Evolutionary conservation across 495 filamentous ascomycete genomes (phyloP), one percentile per base, ranked within the genome.

Genomic region (Trichoderma parareesei): DNA sequence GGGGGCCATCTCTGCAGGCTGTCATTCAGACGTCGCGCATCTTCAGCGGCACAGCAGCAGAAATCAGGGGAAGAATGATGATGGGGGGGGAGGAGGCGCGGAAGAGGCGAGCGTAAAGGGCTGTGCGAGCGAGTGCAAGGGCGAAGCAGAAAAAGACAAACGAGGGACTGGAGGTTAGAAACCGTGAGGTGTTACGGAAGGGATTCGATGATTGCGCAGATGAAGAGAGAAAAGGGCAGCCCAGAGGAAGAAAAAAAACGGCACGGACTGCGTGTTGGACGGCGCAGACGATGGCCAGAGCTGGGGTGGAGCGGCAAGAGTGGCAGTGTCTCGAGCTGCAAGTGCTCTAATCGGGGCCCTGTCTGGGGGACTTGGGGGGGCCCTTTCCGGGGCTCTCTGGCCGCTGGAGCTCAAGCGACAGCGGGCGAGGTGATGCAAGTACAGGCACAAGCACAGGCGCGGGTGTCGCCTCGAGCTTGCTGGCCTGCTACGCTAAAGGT

Each of bases 1-100:
- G 53, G 53, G 53, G 53, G 53, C 53, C 53, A 57, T 35, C 53
- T 57, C 53, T 57, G 53, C 53, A 57, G 53, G 53, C 53, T 35
- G 35, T 14, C 53, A 57, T 57, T 57, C 53, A 57, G 53, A 57
- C 14, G 53, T 57, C 53, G 53, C 53, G 33, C 53, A 57, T 57
- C 53, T 57, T 57, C 18, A 57, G 53, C 53, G 33, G 44, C 44
- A 48, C 10, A 48, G n/a, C 44, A 48, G 16, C n/a, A 14, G 44
- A 27, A 2, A 57, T 57, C 53, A 37, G 27, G 27, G 27, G 37
- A 57, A 37, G 9, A 7, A 27, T 27, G 27, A 27, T 2, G 27
- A 2, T 27, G 0, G 27, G 27, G 27, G 27, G 1, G 27, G 27
- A 27, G 2, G n/a, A n/a, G n/a, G n/a, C n/a, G 10, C 9, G 20